A percentile compares a stretch with the other conserved stretches of the same genome.
These are phyloP conservation scores for Scheffersomyces stipitis DNA, from an alignment of 805 yeast species.

Conservation along the genomic window DNA sequence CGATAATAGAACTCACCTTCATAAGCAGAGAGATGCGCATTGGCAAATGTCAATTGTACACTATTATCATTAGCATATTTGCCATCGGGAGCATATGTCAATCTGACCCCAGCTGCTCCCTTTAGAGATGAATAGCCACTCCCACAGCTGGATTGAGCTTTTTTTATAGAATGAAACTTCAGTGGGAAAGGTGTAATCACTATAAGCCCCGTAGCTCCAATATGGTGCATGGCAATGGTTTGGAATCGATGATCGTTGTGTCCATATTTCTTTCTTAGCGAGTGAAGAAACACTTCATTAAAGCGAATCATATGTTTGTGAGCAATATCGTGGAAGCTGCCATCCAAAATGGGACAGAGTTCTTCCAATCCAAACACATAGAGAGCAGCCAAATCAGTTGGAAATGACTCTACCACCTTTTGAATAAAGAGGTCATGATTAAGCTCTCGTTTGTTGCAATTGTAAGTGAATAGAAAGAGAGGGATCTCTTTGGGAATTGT, in stretches of 20 bases:
- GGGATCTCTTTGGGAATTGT: constrained; percentile 10
- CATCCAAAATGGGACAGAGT: constrained; percentile 54
- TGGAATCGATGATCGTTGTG: constrained; percentile 33
- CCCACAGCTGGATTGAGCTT: constrained; percentile 53
- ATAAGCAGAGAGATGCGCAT: constrained; percentile 74
- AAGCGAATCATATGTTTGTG: constrained; percentile 35
- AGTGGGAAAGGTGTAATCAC: constrained; percentile 45
- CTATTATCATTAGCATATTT: constrained; percentile 12
- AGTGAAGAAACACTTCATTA: constrained; percentile 31
- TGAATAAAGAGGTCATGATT: constrained; percentile 29
- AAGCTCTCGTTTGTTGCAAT: constrained; percentile 52
- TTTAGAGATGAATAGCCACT: constrained; percentile 61
- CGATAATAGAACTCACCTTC: constrained; percentile 56
- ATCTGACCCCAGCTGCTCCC: constrained; percentile 68
- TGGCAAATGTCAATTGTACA: constrained; percentile 58
- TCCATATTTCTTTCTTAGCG: constrained; percentile 36
- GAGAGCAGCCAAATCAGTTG: constrained; percentile 41
- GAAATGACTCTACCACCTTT: constrained; percentile 24
- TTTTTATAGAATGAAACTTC: constrained; percentile 25
- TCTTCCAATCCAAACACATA: constrained; percentile 71
- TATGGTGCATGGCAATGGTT: constrained; percentile 41
- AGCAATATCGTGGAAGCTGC: constrained; percentile 43
- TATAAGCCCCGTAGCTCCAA: constrained; percentile 61
- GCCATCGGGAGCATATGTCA: constrained; percentile 30
- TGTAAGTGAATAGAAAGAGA: constrained; percentile 48